phyloP scores from a whole-genome alignment of 2,329 filamentous ascomycete species.

The Alternaria solani region DNA sequence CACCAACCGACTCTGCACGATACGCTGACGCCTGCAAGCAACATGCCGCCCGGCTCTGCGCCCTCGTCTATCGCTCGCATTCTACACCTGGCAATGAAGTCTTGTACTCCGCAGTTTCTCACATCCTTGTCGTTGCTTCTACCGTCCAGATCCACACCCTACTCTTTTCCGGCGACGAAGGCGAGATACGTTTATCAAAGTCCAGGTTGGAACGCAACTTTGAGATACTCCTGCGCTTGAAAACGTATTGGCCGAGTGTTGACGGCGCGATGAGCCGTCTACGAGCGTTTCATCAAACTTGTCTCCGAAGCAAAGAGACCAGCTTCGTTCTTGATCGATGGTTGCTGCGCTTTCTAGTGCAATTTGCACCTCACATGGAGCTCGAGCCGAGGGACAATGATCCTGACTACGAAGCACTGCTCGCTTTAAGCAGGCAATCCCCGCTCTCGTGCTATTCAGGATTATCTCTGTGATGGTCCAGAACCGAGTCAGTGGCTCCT shows the following conservation, averaged over 20 bases:
- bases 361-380: slow-evolving; percentile 38
- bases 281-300: slow-evolving; percentile 36
- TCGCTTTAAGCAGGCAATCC: slow-evolving; percentile 34
- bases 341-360: slow-evolving; percentile 35
- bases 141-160: slow-evolving; percentile 36
- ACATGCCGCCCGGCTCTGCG: slow-evolving; percentile 32
- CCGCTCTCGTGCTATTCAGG: slow-evolving; percentile 33
- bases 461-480: slow-evolving; percentile 14
- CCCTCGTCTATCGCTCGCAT: slow-evolving; percentile 33
- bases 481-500: background rate
- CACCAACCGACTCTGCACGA: slow-evolving; percentile 17
- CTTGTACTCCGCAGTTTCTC: slow-evolving; percentile 33
- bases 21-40: slow-evolving; percentile 36
- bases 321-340: slow-evolving; percentile 37
- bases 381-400: slow-evolving; percentile 37
- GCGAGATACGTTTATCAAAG: slow-evolving; percentile 32
- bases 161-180: slow-evolving; percentile 31
- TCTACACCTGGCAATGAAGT: slow-evolving; percentile 31
- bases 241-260: slow-evolving; percentile 35
- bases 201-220: slow-evolving; percentile 36
- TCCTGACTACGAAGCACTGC: slow-evolving; percentile 33
- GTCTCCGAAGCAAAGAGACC: slow-evolving; percentile 35
- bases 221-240: slow-evolving; percentile 30
- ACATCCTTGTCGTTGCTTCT: slow-evolving; percentile 35
- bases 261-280: slow-evolving; percentile 37